Conservation (phyloP, 2,329 filamentous ascomycete genomes). For the Fusarium abutilonis region DNA sequence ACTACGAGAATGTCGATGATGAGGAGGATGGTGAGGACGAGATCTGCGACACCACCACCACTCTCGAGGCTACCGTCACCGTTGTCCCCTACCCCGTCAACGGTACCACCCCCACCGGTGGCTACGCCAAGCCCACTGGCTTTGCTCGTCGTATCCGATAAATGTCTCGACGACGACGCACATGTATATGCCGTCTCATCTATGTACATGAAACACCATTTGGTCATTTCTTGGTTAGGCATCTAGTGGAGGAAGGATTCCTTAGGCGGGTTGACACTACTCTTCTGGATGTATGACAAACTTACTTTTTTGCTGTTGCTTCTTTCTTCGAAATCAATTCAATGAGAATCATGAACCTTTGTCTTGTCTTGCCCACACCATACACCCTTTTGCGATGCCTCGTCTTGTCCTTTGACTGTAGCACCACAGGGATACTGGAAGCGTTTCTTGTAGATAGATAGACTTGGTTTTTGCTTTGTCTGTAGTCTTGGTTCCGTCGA, state of each 20-base stretch:
- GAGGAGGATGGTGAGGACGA: conserved; percentile 32
- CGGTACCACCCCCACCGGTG: conserved; percentile 51
- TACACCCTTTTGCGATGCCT: conserved; percentile 8
- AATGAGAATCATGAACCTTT: conserved; percentile 45
- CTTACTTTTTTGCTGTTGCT: conserved; percentile 31
- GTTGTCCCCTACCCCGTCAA: conserved; percentile 56
- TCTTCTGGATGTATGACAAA: conserved; percentile 45
- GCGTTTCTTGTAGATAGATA: conserved; percentile 37
- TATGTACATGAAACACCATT: conserved; percentile 42
- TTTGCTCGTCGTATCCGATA: conserved; percentile 50
- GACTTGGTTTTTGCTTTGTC: conserved; percentile 25
- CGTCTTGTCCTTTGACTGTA: conserved; percentile 17
- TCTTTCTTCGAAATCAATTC: conserved; percentile 41
- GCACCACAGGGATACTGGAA: conserved; percentile 8
- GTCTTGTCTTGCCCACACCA: conserved; percentile 37
- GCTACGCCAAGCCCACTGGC: conserved; percentile 50
- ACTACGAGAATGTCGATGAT: conserved; percentile 35
- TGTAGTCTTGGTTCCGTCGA: conserved; percentile 13
- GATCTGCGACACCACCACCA: conserved; percentile 43
- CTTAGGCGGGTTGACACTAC: conserved; percentile 31
- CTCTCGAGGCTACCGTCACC: conserved; percentile 48
- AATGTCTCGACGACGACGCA: conserved; percentile 27
- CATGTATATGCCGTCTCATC: conserved; percentile 33
- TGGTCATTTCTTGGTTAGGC: conserved; percentile 36
- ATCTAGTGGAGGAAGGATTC: conserved; percentile 37